Conservation (phyloP, 768 basidiomycete species). For the Serpula lacrymans region DNA sequence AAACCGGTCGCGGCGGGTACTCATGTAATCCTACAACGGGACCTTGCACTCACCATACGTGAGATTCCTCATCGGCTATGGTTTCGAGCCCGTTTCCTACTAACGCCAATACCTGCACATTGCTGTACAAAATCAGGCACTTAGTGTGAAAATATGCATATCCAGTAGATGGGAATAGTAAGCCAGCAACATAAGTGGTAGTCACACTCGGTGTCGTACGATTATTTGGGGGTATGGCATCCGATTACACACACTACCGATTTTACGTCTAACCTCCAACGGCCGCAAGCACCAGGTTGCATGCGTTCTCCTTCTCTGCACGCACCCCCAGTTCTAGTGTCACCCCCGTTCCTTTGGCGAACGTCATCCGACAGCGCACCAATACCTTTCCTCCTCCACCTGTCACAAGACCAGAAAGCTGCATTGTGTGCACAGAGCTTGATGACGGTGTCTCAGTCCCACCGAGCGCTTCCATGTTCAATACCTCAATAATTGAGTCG, state of each 20-base stretch:
- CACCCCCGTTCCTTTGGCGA: slow-evolving; percentile 83
- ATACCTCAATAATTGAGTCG: slow-evolving; percentile 92
- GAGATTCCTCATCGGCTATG: slow-evolving; percentile 1
- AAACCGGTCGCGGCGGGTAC: slow-evolving; percentile 1
- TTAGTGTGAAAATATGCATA: slow-evolving; percentile 1
- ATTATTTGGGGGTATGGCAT: neutral
- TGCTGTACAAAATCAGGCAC: neutral
- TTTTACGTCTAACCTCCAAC: slow-evolving; percentile 59
- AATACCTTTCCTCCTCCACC: slow-evolving; percentile 97
- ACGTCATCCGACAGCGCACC: slow-evolving; percentile 94
- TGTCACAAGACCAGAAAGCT: slow-evolving; percentile 84
- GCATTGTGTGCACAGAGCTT: slow-evolving; percentile 88
- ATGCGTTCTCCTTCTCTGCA: slow-evolving; percentile 86
- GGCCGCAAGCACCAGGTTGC: slow-evolving; percentile 84
- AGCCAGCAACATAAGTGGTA: slow-evolving; percentile 5
- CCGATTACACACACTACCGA: too few relatives aligned
- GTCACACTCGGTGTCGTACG: too few relatives aligned
- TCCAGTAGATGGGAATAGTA: too few relatives aligned
- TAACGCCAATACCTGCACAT: too few relatives aligned
- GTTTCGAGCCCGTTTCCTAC: too few relatives aligned
- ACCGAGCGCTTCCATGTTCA: slow-evolving; percentile 95
- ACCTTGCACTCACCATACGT: neutral
- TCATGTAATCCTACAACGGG: neutral
- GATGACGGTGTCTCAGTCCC: slow-evolving; percentile 83
- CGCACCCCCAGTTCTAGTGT: slow-evolving; percentile 89